phyloP scores from a whole-genome alignment of 495 filamentous ascomycete species.

The Penicillium cinerascens region DNA sequence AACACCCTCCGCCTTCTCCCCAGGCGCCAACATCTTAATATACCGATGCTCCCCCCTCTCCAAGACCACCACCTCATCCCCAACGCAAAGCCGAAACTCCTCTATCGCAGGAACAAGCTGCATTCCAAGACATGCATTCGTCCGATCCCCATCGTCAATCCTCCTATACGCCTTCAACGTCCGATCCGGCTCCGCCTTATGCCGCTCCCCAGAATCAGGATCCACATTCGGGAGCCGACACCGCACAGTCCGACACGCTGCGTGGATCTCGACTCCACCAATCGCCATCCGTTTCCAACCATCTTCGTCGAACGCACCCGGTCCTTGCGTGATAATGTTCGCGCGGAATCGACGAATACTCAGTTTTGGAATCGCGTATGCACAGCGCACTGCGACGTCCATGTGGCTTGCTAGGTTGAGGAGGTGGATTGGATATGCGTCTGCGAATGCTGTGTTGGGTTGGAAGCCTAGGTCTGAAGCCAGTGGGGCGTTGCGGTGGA shows the following conservation, averaged over 20 bases:
- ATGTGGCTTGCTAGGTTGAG: slow-evolving; percentile 71
- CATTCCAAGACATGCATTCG: slow-evolving; percentile 78
- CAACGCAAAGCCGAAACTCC: slow-evolving; percentile 50
- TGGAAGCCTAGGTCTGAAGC: slow-evolving; percentile 69
- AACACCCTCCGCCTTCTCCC: slow-evolving; percentile 38
- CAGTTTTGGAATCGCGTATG: slow-evolving; percentile 55
- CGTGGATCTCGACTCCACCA: slow-evolving; percentile 38
- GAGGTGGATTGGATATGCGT: slow-evolving; percentile 86
- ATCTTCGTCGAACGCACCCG: slow-evolving; percentile 66
- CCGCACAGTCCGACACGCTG: slow-evolving; percentile 71
- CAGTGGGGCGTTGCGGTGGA: slow-evolving; percentile 73
- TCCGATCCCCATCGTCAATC: slow-evolving; percentile 70
- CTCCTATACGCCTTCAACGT: slow-evolving; percentile 65
- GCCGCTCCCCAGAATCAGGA: slow-evolving; percentile 65
- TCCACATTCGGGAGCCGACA: slow-evolving; percentile 85
- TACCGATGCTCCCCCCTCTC: slow-evolving; percentile 63
- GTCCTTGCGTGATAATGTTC: slow-evolving; percentile 73
- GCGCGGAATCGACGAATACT: slow-evolving; percentile 73
- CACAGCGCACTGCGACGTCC: slow-evolving; percentile 53
- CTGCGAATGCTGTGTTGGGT: slow-evolving; percentile 74
- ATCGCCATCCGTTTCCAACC: slow-evolving; percentile 72
- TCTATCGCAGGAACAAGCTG: slow-evolving; percentile 26
- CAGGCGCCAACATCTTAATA: slow-evolving; percentile 47
- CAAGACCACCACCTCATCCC: slow-evolving; percentile 57
- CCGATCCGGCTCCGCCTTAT: slow-evolving; percentile 67